A percentile compares a stretch with the other conserved stretches of the same genome.
phyloP scores from a whole-genome alignment of 345 rosid genomes.

The Citrus medica region DNA sequence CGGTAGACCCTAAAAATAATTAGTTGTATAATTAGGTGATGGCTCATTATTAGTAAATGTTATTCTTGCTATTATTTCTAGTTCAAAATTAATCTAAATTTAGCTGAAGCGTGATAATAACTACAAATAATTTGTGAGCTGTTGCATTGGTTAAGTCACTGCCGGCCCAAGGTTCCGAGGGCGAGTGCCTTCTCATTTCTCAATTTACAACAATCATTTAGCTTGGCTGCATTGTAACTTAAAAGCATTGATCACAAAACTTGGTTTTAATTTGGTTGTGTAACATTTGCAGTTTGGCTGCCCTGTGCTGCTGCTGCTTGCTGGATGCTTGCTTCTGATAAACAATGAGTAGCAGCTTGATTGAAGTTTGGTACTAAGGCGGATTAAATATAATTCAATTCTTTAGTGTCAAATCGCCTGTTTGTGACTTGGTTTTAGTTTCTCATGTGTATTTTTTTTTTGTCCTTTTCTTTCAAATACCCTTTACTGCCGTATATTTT shows the following conservation, averaged over 20 bases:
- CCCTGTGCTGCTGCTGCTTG: slow-evolving; percentile 37
- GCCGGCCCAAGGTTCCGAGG: no score
- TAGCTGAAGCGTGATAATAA: neutral
- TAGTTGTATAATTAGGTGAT: no score
- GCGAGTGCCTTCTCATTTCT: no score
- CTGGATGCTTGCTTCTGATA: slow-evolving; percentile 43
- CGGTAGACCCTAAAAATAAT: no score
- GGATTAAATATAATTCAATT: neutral
- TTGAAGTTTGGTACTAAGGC: neutral
- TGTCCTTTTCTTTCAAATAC: no score
- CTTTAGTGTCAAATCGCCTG: neutral
- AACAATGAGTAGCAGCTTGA: slow-evolving; percentile 5
- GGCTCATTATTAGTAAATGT: no score
- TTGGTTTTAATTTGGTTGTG: slow-evolving; percentile 1
- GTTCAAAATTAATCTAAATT: no score
- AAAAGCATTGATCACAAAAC: neutral
- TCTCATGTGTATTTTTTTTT: neutral
- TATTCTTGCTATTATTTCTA: neutral
- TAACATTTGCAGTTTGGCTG: slow-evolving; percentile 46
- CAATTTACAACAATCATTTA: no score
- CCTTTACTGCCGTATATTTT: neutral
- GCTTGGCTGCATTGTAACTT: neutral
- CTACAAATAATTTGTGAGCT: no score
- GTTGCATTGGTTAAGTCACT: no score
- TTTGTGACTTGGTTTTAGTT: neutral